Conservation (phyloP, 2,329 filamentous ascomycete genomes). For the Purpureocillium takamizusanense region DNA sequence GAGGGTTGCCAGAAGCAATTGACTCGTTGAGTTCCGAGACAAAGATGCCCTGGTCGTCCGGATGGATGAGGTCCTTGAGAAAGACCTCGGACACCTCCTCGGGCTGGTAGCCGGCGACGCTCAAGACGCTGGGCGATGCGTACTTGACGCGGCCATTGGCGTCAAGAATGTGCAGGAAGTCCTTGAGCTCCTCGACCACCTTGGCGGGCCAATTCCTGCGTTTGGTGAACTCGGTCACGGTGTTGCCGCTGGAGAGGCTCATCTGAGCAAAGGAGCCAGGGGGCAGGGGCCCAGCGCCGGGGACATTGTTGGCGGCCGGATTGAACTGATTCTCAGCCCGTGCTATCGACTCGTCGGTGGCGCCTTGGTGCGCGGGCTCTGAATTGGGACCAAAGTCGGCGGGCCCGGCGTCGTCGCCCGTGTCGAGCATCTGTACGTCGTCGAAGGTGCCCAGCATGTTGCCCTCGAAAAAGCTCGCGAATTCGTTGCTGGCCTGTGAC, state of each 20-base stretch:
- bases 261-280: constrained; percentile 25
- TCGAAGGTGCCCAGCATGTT: constrained; percentile 27
- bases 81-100: constrained; percentile 66
- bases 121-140: constrained; percentile 68
- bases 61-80: constrained; percentile 75
- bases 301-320: constrained; percentile 25
- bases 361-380: constrained; percentile 9
- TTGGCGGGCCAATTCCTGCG: constrained; percentile 74
- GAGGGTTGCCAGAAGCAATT: constrained; percentile 67
- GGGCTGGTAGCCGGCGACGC: constrained; percentile 65
- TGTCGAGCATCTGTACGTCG: constrained; percentile 35
- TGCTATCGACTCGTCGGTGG: constrained; percentile 20
- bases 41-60: constrained; percentile 76
- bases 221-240: constrained; percentile 51
- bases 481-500: constrained; percentile 23
- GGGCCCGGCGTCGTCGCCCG: constrained; percentile 14
- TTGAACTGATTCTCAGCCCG: constrained; percentile 24
- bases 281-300: constrained; percentile 32
- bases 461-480: constrained; percentile 36
- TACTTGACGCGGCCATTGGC: constrained; percentile 77
- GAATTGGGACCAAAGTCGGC: constrained; percentile 13
- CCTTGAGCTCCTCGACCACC: constrained; percentile 81
- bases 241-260: constrained; percentile 27
- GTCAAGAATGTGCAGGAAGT: constrained; percentile 81
- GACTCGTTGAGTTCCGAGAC: constrained; percentile 83